Base-by-base conservation (phyloP, 148 eudicot genomes). In the Arbutus unedo region DNA sequence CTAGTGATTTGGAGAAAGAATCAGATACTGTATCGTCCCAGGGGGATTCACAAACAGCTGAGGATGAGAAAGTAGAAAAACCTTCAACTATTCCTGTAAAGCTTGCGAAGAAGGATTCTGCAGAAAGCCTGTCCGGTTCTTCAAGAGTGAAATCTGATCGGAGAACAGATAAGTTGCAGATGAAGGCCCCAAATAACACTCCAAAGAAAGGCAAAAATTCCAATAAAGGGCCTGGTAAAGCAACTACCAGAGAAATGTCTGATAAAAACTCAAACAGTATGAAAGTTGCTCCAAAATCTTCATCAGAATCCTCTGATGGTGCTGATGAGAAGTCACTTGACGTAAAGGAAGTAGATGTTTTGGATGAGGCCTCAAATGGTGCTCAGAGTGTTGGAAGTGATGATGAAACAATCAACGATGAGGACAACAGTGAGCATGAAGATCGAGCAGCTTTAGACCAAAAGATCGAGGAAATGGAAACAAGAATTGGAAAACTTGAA, bases 401-500 rank as follows among this genome's bases (percentile, higher is more conserved):
- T 78, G 89, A 85, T 74, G 91, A 87, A 79, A 82, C 84, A 41
- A 77, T 51, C 72, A 81, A 84, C 45, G 76, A 70, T 57, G 85
- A 81, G 43, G 89, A 86, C 49, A 83, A 80, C 79, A 87, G 53
- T 73, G 81, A 82, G 64, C 80, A 56, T 21, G 89, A 85, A 41
- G 85, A 84, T 49, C 82, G 71, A 73, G 86, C 84, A 62, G 92
- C 84, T 54, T 79, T 84, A 78, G 88, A 88, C 79, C 82, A 82
- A 45, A 92, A 87, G 87, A 86, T 90, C 85, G 89, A 83, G 80
- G 86, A 87, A 55, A 85, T 95, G 96, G 92, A 91, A 88, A 82
- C 19, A 54, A 91, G 92, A 86, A 86, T 95, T 82, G 92, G 87
- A 83, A 89, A 89, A 86, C 90, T 95, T 57, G 96, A 95, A 78